Base-by-base conservation (phyloP, 140 eudicot species). In the Cichorium intybus region DNA sequence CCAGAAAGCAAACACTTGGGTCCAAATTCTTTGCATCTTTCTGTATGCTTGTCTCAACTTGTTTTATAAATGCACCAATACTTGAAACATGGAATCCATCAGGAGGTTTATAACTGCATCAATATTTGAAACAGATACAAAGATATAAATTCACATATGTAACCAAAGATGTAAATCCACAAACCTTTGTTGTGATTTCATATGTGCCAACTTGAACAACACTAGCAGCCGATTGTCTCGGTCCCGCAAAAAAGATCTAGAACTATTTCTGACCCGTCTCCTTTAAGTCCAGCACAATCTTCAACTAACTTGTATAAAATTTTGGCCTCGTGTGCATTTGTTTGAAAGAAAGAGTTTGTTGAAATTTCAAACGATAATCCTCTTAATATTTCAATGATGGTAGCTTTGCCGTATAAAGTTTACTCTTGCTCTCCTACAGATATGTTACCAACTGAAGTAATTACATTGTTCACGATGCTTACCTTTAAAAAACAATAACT, bases 221-320 rank as follows among this genome's bases (percentile, higher is more conserved):
- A n/a, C n/a, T n/a, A n/a, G n/a, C n/a, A n/a, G n/a, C 99, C 99
- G 23, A 93, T 88, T 16, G 99, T 88, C 64, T 97, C 95, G 0
- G 99, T 93, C 70, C 99, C 97, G 77, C 97, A 93, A 52, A 93
- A 93, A 12, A 88, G 72, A 68, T 93, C 99, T 7, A 88, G 85
- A 68, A 93, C 85, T 46, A 88, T 68, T 85, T 93, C 99, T 4
- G 95, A 81, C 24, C 88, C 86, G 67, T 93, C 99, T 70, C 97
- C 99, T 74, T 80, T 85, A 10, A 93, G 86, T 72, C 73, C 81
- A 22, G 95, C 87, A 70, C 83, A 80, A 21, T 93, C 95, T 84
- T 88, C 94, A 10, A 93, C 89, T 34, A 93, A 64, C 56, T 71
- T 81, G 81, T 93, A 93, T 6, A 93, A 68, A 66, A 88, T 75